Base-by-base conservation (phyloP, 2,329 filamentous ascomycete species). In the Curvularia sp. region DNA sequence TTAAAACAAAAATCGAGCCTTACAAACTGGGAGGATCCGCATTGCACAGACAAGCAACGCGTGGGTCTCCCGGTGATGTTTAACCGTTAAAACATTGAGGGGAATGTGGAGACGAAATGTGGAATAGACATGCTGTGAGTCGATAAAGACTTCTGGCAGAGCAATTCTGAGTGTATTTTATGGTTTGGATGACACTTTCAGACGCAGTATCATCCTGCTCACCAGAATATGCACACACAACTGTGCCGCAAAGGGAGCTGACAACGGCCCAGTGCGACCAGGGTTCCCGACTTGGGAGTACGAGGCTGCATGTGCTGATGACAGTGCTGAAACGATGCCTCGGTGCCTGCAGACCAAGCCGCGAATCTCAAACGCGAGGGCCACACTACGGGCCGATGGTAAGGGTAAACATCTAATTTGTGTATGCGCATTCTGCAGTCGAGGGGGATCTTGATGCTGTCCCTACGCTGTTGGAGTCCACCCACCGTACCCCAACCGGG, bases 291-390 rank as follows among this genome's bases (percentile, higher is more conserved):
- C 20, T 28, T n/a, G 7, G 2, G 5, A 44, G 8, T 28, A 28
- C 35, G 13, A 2, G 41, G 30, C 48, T 28, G 26, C 26, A 28
- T 31, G 22, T 24, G 54, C 48, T 38, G 61, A 42, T 49, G 35
- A 33, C 49, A 47, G 58, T n/a, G 38, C 39, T 72, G 72, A 75
- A 74, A 60, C 58, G 46, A 46, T 60, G 50, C 35, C 53, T 51
- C 69, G 61, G 69, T 71, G 70, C 71, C 71, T 73, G 73, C 73
- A 75, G 66, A 68, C 61, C 48, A 57, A 65, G 68, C 55, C 57
- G 58, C 62, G 51, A 60, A 46, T 55, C 43, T 70, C 70, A 74
- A 75, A 75, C 72, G 65, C 43, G 54, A 38, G 61, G 48, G 57
- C 44, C 53, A 55, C 28, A 53, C 39, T 31, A 48, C 53, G 47